These are phyloP conservation scores for Psilocybe azurescens DNA, from an alignment of 768 basidiomycete species.

Conservation along the genomic window DNA sequence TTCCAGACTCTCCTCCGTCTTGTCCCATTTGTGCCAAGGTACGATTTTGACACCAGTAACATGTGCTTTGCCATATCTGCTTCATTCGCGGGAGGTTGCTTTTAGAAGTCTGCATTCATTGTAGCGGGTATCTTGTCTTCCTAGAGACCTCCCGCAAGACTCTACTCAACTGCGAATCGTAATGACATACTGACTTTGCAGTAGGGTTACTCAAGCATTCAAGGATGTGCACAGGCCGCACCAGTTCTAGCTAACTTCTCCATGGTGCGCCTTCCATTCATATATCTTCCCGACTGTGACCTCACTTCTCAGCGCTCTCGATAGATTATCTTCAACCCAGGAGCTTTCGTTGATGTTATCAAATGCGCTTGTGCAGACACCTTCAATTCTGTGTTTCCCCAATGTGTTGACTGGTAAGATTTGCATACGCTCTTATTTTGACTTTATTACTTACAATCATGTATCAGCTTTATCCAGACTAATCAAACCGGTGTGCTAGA, in stretches of 20 bases:
- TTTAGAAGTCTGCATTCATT: no score
- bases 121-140: no score
- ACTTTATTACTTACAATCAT: background rate
- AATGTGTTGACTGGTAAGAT: conserved; percentile 72
- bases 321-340: conserved; percentile 69
- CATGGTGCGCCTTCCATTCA: conserved; percentile 39
- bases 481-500: conserved; percentile 59
- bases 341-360: conserved; percentile 65
- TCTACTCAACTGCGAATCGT: background rate
- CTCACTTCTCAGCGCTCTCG: background rate
- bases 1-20: conserved; percentile 59
- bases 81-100: no score
- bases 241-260: conserved; percentile 63
- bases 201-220: conserved; percentile 57
- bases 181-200: background rate
- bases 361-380: conserved; percentile 63
- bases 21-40: conserved; percentile 63
- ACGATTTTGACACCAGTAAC: conserved; percentile 13
- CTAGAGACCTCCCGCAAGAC: no score
- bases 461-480: conserved; percentile 56
- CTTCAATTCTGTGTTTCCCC: conserved; percentile 54
- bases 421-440: background rate
- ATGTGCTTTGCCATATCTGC: no score
- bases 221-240: conserved; percentile 60
- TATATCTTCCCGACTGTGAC: background rate